Percentiles rank a stretch among this genome's conserved stretches.
phyloP scores from a whole-genome alignment of 2,329 filamentous ascomycete species.

The Myriosclerotinia scirpicola region DNA sequence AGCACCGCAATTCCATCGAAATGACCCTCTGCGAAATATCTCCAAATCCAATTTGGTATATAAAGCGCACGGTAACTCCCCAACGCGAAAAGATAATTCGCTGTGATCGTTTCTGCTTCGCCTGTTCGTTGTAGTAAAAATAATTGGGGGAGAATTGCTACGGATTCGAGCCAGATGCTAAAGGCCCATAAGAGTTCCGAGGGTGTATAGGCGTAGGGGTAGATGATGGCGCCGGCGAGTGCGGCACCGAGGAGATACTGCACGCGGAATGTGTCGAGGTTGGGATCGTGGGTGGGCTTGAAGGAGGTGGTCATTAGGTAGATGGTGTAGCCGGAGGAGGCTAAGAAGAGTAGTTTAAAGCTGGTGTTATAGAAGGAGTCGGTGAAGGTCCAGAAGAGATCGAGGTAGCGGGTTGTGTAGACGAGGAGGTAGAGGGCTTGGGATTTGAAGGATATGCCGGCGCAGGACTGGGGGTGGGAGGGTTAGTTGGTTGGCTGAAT shows the following conservation, averaged over 20 bases:
- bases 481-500: not conserved
- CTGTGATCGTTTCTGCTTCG: slow-evolving; percentile 98
- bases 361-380: slow-evolving; percentile 76
- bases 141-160: slow-evolving; percentile 93
- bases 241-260: slow-evolving; percentile 88
- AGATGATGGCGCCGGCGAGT: slow-evolving; percentile 73
- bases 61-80: slow-evolving; percentile 91
- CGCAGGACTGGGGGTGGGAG: slow-evolving; percentile 51
- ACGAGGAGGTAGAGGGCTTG: slow-evolving; percentile 93
- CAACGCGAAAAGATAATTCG: slow-evolving; percentile 93
- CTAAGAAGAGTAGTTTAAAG: slow-evolving; percentile 96
- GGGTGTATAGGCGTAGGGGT: slow-evolving; percentile 80
- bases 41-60: slow-evolving; percentile 98
- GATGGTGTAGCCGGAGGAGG: slow-evolving; percentile 86
- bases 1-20: slow-evolving; percentile 85
- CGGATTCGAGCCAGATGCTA: slow-evolving; percentile 95
- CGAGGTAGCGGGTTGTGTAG: slow-evolving; percentile 90
- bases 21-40: slow-evolving; percentile 77
- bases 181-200: slow-evolving; percentile 95
- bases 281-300: slow-evolving; percentile 96
- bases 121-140: slow-evolving; percentile 98
- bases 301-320: slow-evolving; percentile 98
- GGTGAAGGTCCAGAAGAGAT: slow-evolving; percentile 83
- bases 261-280: slow-evolving; percentile 95
- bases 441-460: slow-evolving; percentile 98